Evolutionary conservation across 495 filamentous ascomycete species (phyloP), one percentile per base, ranked within the genome.

Genomic region (Baudoinia panamericana): DNA sequence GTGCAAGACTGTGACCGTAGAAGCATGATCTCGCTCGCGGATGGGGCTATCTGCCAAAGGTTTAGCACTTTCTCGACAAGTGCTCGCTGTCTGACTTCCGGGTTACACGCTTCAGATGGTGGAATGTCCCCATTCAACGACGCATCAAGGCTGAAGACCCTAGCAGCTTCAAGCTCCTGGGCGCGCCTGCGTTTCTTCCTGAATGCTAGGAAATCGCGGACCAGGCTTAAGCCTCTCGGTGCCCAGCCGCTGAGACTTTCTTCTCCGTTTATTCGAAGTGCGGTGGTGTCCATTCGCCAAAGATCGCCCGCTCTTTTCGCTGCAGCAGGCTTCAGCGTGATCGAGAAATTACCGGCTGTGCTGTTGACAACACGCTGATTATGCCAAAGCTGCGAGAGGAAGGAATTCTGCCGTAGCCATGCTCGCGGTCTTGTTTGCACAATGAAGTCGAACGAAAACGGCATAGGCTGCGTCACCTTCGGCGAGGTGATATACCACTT

Each of bases 281-380:
- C 76, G 33, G 84, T 76, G 2, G 84, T 95, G 57, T 86, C 88
- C 85, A 97, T 93, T 36, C 90, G 73, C 90, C 90, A 97, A 3
- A 97, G 68, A 53, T 97, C 90, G 6, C 82, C 82, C 0, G 82
- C 90, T 20, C 83, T 74, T 60, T 93, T 93, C 28, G 88, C 84
- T 16, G 85, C 84, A 9, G 82, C 75, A 0, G 90, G 90, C 28
- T 80, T 82, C 57, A 99, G 76, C 20, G 74, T 72, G 26, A 95
- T 62, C 7, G 82, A 82, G 64, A 92, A 99, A 45, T 93, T 79
- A 27, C 75, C 76, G 17, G 79, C 80, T 2, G 77, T 82, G 17
- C 84, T 87, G 61, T 88, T 86, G 15, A 93, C 82, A 49, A 93
- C 78, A 20, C 86, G 72, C 10, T 80, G 77, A 13, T 75, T 75